Evolutionary conservation across 768 basidiomycete genomes (phyloP), one percentile per base, ranked within the genome.

Genomic region (Tephrocybe rancida): DNA sequence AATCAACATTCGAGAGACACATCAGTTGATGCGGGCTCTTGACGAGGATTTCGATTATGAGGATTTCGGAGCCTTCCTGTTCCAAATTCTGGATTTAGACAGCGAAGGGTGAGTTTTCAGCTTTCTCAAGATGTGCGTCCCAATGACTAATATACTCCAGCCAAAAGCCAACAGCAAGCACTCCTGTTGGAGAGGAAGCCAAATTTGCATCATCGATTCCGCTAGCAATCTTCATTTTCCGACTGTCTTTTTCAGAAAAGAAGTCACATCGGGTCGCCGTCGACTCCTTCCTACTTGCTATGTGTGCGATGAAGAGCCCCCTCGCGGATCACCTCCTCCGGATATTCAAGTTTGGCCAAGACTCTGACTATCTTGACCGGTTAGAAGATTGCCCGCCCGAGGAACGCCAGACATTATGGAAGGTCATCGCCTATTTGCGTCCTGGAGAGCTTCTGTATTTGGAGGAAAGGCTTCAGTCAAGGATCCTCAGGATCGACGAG

Each of bases 281-380:
- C 6, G 27, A 50, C 18, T 53, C 46, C 13, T 53, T 50, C 30
- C 29, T 57, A 25, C 43, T 57, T 7, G 29, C 43, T 26, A 57
- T 49, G 43, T 45, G 56, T 21, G 34, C 35, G 13, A 48, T 30
- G 50, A 56, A 49, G 24, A 52, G 47, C 29, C 24, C 34, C 14
- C 30, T 57, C 27, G 44, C 44, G 1, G 44, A 54, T 32, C 47
- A 57, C 19, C 48, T 57, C 37, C 44, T 54, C 5, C 44, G 44
- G 13, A 50, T 53, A 10, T 44, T 47, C 25, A 50, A 57, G 22
- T 57, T 57, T 18, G 56, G 51, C 27, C 56, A 49, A 45, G 50
- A 42, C 24, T 50, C 43, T 6, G 44, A 53, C 47, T 53, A 50
- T 18, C 51, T 53, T 30, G 48, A 57, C 21, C 19, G 16, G 7